phyloP scores from a whole-genome alignment of 2,329 filamentous ascomycete genomes.

The Sporothrix protearum region DNA sequence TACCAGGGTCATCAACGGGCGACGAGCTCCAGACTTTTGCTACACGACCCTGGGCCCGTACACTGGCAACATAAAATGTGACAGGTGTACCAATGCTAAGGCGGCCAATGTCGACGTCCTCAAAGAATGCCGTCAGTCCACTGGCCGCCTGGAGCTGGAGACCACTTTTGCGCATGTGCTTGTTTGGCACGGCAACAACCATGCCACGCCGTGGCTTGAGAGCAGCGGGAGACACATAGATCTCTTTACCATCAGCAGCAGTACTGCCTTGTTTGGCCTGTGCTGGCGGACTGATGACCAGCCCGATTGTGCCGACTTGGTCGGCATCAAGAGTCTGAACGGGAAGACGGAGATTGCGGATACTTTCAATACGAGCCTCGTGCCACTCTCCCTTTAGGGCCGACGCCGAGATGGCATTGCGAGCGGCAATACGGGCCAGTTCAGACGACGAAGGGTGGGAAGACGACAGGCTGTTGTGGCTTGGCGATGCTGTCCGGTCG shows the following conservation, averaged over 20 bases:
- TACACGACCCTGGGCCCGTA: constrained; percentile 76
- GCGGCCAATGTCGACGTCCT: constrained; percentile 57
- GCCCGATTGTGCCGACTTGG: constrained; percentile 85
- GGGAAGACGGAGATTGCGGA: constrained; percentile 81
- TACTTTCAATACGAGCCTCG: constrained; percentile 73
- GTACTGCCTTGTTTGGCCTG: constrained; percentile 16
- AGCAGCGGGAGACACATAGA: constrained; percentile 25
- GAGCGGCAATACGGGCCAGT: constrained; percentile 50
- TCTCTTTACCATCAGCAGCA: neutral
- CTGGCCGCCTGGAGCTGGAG: constrained; percentile 62
- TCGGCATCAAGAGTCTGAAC: constrained; percentile 71
- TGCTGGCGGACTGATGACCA: constrained; percentile 54
- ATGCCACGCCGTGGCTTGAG: constrained; percentile 71
- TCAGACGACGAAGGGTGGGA: constrained; percentile 54
- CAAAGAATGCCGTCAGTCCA: constrained; percentile 69
- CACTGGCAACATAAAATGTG: constrained; percentile 82
- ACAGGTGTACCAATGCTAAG: constrained; percentile 66
- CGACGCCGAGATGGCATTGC: constrained; percentile 51
- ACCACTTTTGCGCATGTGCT: constrained; percentile 54
- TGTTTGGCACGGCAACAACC: constrained; percentile 65
- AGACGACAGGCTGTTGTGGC: constrained; percentile 49
- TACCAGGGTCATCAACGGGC: constrained; percentile 28
- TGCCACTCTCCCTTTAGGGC: constrained; percentile 69
- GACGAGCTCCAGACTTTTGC: constrained; percentile 31
- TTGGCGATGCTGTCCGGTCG: constrained; percentile 46